Base-by-base conservation (phyloP, 2,329 filamentous ascomycete genomes). In the Elsinoe fawcettii region DNA sequence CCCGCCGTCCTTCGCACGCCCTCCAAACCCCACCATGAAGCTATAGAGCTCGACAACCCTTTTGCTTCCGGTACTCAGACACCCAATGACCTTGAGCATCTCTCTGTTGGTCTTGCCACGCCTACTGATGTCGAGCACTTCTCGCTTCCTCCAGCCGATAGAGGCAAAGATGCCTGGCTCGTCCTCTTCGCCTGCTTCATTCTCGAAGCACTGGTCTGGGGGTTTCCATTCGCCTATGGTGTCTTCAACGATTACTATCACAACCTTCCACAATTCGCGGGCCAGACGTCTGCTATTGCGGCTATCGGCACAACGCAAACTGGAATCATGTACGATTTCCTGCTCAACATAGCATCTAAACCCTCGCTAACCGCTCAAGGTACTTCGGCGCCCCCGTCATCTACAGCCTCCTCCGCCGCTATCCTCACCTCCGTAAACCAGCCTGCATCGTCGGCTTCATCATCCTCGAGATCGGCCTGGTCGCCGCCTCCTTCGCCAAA, bases 161-260 rank as follows among this genome's bases (percentile, higher is more conserved):
- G 69, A 47, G 73, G 74, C 2, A 70, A 68, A 60, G 59, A 69
- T 32, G 74, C 73, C 16, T 76, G 71, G 67, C 61, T 79, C 11
- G 77, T 79, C 61, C 66, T 81, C 2, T 69, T 72, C 5, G 77
- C 74, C 0, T 76, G 75, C 57, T 69, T 67, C 51, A 49, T 64
- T 11, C 56, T 66, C 9, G 65, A 68, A 49, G 65, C 59, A 3
- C 46, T 69, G 2, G 57, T 65, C 16, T 68, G 63, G 63, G 65
- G 60, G 18, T 64, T 64, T 47, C 62, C 63, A 3, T 63, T 63
- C 49, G 61, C 61, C 14, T 65, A 64, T 43, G 64, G 64, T 9
- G 62, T 66, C 8, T 66, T 65, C 53, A 63, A 66, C 37, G 51
- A 61, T 23, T 64, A 65, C 60, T 66, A 66, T 53, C 58, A 57